phyloP scores from a whole-genome alignment of 768 basidiomycete genomes.

The Hortiboletus flavorubellus region DNA sequence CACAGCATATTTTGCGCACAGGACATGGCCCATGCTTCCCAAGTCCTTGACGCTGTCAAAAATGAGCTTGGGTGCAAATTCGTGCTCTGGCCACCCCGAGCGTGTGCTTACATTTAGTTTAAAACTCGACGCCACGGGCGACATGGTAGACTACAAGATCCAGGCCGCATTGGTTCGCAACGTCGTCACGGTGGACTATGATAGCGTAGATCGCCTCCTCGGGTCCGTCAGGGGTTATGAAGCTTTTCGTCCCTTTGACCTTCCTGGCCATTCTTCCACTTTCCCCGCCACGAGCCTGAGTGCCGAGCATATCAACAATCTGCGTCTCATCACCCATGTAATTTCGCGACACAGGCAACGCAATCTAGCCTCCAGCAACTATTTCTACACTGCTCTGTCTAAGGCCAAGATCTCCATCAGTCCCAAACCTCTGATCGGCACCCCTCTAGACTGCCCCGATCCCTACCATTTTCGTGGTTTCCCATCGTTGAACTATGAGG shows the following conservation, averaged over 20 bases:
- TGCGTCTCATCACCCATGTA: constrained; percentile 33
- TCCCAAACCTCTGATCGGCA: constrained; percentile 32
- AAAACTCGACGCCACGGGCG: constrained; percentile 57
- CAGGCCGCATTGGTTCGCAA: constrained; percentile 74
- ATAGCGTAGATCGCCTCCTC: constrained; percentile 55
- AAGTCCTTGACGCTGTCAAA: constrained; percentile 45
- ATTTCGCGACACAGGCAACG: constrained; percentile 24
- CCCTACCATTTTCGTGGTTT: constrained; percentile 44
- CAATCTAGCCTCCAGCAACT: constrained; percentile 19
- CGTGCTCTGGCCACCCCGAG: constrained; percentile 37
- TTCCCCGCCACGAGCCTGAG: constrained; percentile 6
- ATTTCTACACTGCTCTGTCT: constrained; percentile 27
- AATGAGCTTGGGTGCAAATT: constrained; percentile 45
- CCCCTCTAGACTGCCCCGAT: constrained; percentile 26
- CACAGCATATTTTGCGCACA: constrained; percentile 64
- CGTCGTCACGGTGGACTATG: constrained; percentile 61
- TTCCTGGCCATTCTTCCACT: not conserved
- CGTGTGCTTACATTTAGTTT: constrained; percentile 78
- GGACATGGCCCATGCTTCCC: constrained; percentile 74
- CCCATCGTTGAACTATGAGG: constrained; percentile 47
- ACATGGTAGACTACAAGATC: constrained; percentile 68
- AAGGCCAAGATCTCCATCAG: constrained; percentile 27
- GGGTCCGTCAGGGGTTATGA: constrained; percentile 21
- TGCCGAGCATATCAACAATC: constrained; percentile 22
- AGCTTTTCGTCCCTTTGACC: constrained; percentile 23